Evolutionary conservation across 371 early-diverging fungal genomes (phyloP).

Genomic region (Gilbertella persicaria): DNA sequence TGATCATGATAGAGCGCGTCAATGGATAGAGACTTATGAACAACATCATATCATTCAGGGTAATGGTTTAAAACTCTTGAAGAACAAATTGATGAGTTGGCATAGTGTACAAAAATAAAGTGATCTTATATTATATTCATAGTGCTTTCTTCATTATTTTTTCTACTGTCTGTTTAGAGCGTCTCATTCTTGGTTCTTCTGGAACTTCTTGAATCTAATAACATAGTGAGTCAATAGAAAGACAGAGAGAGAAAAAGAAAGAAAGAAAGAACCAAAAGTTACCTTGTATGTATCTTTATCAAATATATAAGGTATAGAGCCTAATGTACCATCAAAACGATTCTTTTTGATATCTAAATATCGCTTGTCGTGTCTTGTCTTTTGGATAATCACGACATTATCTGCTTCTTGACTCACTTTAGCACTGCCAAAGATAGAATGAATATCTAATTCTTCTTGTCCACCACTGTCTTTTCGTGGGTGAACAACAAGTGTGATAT

Average conservation of each 20-base stretch:
- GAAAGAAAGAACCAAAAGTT: constrained; percentile 5
- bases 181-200: too few species aligned
- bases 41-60: constrained; percentile 12
- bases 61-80: constrained; percentile 17
- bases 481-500: constrained; percentile 79
- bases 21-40: constrained; percentile 33
- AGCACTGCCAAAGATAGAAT: constrained; percentile 77
- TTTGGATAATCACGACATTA: constrained; percentile 77
- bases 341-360: constrained; percentile 74
- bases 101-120: background rate
- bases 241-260: too few species aligned
- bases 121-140: too few species aligned
- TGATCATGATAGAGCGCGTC: constrained; percentile 16
- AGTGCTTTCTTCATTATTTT: too few species aligned
- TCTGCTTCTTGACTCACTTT: constrained; percentile 86
- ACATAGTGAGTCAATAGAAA: too few species aligned
- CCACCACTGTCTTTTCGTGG: constrained; percentile 63
- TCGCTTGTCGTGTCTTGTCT: constrained; percentile 26
- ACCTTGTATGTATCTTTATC: constrained; percentile 40
- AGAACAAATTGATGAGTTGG: background rate
- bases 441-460: constrained; percentile 59
- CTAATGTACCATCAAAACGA: constrained; percentile 75
- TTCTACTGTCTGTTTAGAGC: too few species aligned
- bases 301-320: constrained; percentile 54
- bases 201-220: constrained; percentile 6